A percentile compares a stretch with the other conserved stretches of the same genome.
phyloP scores from a whole-genome alignment of 768 basidiomycete species.

The Hygrophorus pudorinus region DNA sequence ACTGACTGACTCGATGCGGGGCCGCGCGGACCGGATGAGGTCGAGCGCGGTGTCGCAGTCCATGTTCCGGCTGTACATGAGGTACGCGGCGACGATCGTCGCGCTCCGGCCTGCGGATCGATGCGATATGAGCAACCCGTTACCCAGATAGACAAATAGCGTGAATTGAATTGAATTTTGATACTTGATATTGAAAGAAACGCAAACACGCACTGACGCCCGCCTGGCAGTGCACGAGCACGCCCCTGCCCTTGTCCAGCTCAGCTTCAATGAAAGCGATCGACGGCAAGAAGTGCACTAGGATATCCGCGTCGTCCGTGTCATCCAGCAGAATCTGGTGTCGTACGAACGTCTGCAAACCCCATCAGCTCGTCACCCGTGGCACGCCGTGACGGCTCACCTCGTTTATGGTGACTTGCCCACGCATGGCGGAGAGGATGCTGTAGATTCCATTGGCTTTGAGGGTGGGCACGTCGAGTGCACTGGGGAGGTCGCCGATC shows the following conservation, averaged over 20 bases:
- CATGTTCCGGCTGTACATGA: slow-evolving; percentile 64
- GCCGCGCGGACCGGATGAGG: slow-evolving; percentile 55
- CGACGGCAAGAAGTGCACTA: slow-evolving; percentile 67
- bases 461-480: slow-evolving; percentile 48
- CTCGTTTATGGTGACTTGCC: slow-evolving; percentile 54
- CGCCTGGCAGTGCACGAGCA: slow-evolving; percentile 86
- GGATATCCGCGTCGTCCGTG: slow-evolving; percentile 63
- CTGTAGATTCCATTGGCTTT: slow-evolving; percentile 66
- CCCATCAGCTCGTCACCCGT: background rate
- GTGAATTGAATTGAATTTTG: slow-evolving; percentile 4
- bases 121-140: too few relatives aligned
- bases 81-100: slow-evolving; percentile 78
- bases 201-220: slow-evolving; percentile 60
- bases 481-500: slow-evolving; percentile 75
- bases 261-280: slow-evolving; percentile 80
- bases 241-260: slow-evolving; percentile 61
- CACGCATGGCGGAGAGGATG: slow-evolving; percentile 65
- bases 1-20: slow-evolving; percentile 50
- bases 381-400: slow-evolving; percentile 23
- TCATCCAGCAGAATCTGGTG: slow-evolving; percentile 77
- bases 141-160: too few relatives aligned
- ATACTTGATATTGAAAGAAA: background rate
- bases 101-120: slow-evolving; percentile 86
- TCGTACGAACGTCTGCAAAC: slow-evolving; percentile 59
- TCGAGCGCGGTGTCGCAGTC: slow-evolving; percentile 56